Base-by-base conservation (phyloP, 2,329 filamentous ascomycete genomes). In the Epicoccum sorghinum region DNA sequence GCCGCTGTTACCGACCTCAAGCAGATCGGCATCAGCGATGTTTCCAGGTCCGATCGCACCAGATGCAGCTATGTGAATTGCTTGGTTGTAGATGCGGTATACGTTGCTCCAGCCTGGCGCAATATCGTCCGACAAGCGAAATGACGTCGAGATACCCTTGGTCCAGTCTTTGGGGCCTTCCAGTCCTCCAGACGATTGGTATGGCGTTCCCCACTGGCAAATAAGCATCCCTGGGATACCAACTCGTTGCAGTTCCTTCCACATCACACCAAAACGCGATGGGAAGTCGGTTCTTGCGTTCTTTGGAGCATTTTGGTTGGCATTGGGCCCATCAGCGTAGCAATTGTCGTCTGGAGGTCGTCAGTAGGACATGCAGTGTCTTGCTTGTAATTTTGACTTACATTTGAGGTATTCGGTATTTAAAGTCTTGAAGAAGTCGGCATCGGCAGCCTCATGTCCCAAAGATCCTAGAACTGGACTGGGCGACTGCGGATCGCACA, bases 41-140 rank as follows among this genome's bases (percentile, higher is more conserved):
- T 62, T 51, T 7, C 61, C 61, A 6, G 60, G 60, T 3, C 56
- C 57, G 38, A 58, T 35, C 3, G 49, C 29, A n/a, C 60, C 61
- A 7, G 60, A 61, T 10, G 60, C 52, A 22, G 58, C 56, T n/a
- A 64, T 55, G 7, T 64, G 58, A 12, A 64, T 25, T 22, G 60
- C 61, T 45, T 64, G 61, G 48, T 61, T 64, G 42, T 59, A 61
- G 39, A 64, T 64, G n/a, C 61, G 58, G 30, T 45, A 61, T n/a
- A 61, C 50, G 18, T 52, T 59, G 4, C 40, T 32, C 60, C 60
- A 64, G 7, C 61, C 61, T 9, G 32, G 38, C 4, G 55, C 47
- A 25, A 61, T 64, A 9, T 61, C 60, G 10, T 63, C 60, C 7
- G 60, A 63, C 8, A 63, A 56, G 7, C 61, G 52, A 43, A 64